Evolutionary conservation across 176 grass and related monocot genomes (phyloP), one percentile per base, ranked within the genome.

Genomic region (Cymbopogon citratus): DNA sequence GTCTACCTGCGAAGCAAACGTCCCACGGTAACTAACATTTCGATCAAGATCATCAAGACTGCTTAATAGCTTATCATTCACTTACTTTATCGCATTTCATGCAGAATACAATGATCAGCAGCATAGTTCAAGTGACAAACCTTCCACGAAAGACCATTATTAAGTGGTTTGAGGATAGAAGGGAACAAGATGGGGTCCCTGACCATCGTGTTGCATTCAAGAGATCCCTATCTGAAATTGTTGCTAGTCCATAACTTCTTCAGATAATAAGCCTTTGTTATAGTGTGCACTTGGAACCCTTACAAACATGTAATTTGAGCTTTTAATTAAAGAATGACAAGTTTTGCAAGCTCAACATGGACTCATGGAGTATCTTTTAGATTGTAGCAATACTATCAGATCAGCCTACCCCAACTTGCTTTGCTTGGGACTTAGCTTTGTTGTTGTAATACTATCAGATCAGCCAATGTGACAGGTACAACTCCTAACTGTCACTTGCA

Each of bases 81-180:
- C 61, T 23, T 74, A 36, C 71, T 35, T 62, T 35, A 66, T 81
- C 84, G 63, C 57, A 87, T 85, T 69, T 75, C 12, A 85, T 76
- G 69, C 85, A 95, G 96, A 90, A 95, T 81, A 71, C 89, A 68
- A 93, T 99, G 88, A 83, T 99, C 41, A 91, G 85, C 80, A 99
- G 93, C 79, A 91, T 99, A 83, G 87, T 99, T 36, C 93, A 95
- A 70, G 92, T 95, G 59, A 93, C 96, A 48, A 99, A 90, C 66
- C 91, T 99, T 82, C 90, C 96, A 81, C 45, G 89, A 81, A 95
- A 91, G 60, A 91, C 72, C 38, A 81, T 99, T 26, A 61, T 95
- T 36, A 92, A 95, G 60, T 99, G 96, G 96, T 99, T 99, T 52
- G 96, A 99, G 66, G 93, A 99, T 34, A 95, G 87, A 80, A 76